Base-by-base conservation (phyloP, 768 basidiomycete genomes). In the Lactifluus volemus region DNA sequence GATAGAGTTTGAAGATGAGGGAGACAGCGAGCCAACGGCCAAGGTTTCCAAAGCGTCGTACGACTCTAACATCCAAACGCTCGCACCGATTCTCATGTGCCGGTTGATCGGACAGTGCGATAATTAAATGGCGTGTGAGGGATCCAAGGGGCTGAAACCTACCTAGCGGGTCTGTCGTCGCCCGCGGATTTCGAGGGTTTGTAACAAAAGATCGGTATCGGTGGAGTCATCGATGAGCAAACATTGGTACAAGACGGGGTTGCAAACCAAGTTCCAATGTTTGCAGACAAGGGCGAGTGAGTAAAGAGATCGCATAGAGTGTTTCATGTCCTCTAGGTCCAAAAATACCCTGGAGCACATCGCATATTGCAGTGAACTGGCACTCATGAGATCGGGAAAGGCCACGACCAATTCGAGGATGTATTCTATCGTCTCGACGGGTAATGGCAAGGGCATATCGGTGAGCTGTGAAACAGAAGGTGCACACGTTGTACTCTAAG, bases 51-150 rank as follows among this genome's bases (percentile, higher is more conserved):
- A 63, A 63, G 5, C 61, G 61, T 12, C 32, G 39, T 12, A 30
- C 4, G 30, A 63, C n/a, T 19, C 56, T 63, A 21, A 12, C 36
- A 4, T 49, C 56, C 8, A 63, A 44, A 15, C 44, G 47, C 8
- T 63, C 52, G n/a, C 5, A 12, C 6, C 30, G 52, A 32, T 3
- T 14, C 7, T 21, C 39, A 25, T 34, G 44, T 12, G 32, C 14
- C 7, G 56, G 51, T 10, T 36, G 36, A 53, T 63, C 61, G 45
- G 61, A 63, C 0, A 63, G 39, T 3, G 57, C 61, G 15, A 63
- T 54, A 29, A 63, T 58, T 47, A 63, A 49, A 38, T 63, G 61
- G 12, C 52, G 61, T 3, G 61, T 58, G 52, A 58, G 56, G 11
- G 17, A 49, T 2, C 56, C 57, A 14, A 49, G 57, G 17, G 61